These are phyloP conservation scores for Trichoderma erinaceum DNA, from an alignment of 495 filamentous ascomycete genomes.

Conservation along the genomic window DNA sequence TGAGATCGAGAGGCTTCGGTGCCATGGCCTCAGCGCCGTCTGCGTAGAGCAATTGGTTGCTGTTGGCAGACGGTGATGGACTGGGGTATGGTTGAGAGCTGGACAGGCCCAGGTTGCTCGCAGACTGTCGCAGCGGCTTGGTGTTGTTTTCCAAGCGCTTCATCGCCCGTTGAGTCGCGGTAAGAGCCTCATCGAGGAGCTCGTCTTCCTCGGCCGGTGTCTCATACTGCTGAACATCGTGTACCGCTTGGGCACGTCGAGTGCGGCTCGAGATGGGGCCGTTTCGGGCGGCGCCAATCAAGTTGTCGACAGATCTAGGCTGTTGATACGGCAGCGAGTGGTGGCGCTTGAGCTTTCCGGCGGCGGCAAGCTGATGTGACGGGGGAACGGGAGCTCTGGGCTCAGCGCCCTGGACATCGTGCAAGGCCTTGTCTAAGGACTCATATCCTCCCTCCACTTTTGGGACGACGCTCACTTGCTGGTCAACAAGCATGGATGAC, in stretches of 20 bases:
- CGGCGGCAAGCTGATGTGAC: slow-evolving; percentile 45
- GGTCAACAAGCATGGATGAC: slow-evolving; percentile 77
- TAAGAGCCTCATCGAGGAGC: slow-evolving; percentile 73
- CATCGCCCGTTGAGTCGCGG: slow-evolving; percentile 44
- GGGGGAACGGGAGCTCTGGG: slow-evolving; percentile 49
- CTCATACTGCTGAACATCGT: slow-evolving; percentile 80
- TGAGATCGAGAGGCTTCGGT: slow-evolving; percentile 48
- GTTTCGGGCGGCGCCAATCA: slow-evolving; percentile 45
- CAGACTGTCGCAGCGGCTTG: slow-evolving; percentile 48
- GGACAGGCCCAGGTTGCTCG: slow-evolving; percentile 54
- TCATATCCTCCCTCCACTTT: slow-evolving; percentile 60
- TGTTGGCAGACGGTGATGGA: slow-evolving; percentile 81
- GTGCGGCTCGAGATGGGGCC: slow-evolving; percentile 76
- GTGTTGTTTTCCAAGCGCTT: slow-evolving; percentile 44
- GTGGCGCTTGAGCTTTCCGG: slow-evolving; percentile 54
- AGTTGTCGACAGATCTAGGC: slow-evolving; percentile 59
- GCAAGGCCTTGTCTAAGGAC: slow-evolving; percentile 70
- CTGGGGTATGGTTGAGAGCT: slow-evolving; percentile 72
- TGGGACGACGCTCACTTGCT: slow-evolving; percentile 43
- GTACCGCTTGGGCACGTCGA: slow-evolving; percentile 69
- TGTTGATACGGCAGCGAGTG: slow-evolving; percentile 70
- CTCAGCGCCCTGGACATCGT: slow-evolving; percentile 61
- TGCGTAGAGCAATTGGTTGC: slow-evolving; percentile 64
- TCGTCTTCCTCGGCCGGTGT: slow-evolving; percentile 97
- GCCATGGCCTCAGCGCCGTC: slow-evolving; percentile 56